Evolutionary conservation across 768 basidiomycete species (phyloP).

Genomic region (Pleurotus pulmonarius): DNA sequence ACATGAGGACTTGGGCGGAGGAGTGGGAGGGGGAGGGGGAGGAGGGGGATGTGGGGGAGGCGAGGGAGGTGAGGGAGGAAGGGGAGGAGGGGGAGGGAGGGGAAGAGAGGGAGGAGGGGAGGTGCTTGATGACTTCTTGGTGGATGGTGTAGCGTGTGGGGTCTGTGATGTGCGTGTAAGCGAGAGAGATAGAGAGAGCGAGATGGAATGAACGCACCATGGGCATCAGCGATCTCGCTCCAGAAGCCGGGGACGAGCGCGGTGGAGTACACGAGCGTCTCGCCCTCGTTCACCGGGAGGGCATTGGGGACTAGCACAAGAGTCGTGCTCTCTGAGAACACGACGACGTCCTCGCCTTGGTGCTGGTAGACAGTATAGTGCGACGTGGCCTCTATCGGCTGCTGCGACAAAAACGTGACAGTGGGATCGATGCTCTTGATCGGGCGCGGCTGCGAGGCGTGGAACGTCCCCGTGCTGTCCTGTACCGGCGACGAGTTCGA

Average conservation of each 20-base stretch:
- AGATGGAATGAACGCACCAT: background rate
- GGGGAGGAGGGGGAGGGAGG: too few species aligned
- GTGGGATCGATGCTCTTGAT: constrained; percentile 62
- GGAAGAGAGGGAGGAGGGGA: constrained; percentile 22
- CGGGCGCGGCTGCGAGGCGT: constrained; percentile 46
- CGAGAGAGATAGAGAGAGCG: too few species aligned
- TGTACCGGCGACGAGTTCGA: constrained; percentile 5
- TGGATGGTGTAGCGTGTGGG: constrained; percentile 63
- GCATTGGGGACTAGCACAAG: constrained; percentile 24
- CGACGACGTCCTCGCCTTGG: constrained; percentile 33
- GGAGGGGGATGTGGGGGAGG: constrained; percentile 18
- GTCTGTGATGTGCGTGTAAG: constrained; percentile 33
- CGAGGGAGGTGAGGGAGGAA: too few species aligned
- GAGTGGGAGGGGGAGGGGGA: constrained; percentile 5
- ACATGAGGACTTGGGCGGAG: constrained; percentile 25
- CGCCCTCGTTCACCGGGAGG: constrained; percentile 21
- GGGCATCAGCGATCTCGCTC: constrained; percentile 52
- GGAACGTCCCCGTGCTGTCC: constrained; percentile 23
- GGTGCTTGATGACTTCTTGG: constrained; percentile 50
- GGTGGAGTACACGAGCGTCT: constrained; percentile 51
- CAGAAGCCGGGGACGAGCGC: constrained; percentile 63
- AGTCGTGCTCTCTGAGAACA: constrained; percentile 48
- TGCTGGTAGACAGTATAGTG: constrained; percentile 46
- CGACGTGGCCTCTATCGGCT: constrained; percentile 46
- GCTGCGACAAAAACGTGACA: constrained; percentile 55